phyloP scores from a whole-genome alignment of 2,329 filamentous ascomycete species.

The Ustilaginoidea virens region DNA sequence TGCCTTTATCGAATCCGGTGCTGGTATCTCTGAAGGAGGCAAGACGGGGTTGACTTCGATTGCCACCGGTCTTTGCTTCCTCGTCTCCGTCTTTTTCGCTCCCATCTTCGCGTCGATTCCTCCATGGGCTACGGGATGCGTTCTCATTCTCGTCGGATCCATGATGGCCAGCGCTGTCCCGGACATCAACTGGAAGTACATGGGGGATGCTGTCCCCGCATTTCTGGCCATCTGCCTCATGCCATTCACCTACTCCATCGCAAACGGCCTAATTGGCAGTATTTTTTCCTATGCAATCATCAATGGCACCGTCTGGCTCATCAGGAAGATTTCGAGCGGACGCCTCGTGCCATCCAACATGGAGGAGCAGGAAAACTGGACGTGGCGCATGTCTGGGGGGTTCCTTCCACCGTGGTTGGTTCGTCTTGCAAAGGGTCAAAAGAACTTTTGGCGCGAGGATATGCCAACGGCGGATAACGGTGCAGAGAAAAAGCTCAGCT shows the following conservation, averaged over 20 bases:
- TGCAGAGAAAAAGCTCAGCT: conserved; percentile 7
- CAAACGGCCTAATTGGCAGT: conserved; percentile 71
- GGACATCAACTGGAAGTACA: conserved; percentile 81
- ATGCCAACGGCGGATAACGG: conserved; percentile 6
- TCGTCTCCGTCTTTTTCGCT: conserved; percentile 77
- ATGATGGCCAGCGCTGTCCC: conserved; percentile 69
- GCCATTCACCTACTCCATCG: conserved; percentile 84
- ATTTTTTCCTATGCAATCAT: conserved; percentile 63
- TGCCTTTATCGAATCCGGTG: conserved; percentile 78
- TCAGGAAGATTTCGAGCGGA: conserved; percentile 51
- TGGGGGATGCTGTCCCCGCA: conserved; percentile 70
- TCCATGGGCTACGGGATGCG: conserved; percentile 77
- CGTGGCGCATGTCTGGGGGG: conserved; percentile 60
- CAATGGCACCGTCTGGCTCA: conserved; percentile 54
- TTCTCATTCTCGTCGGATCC: conserved; percentile 74
- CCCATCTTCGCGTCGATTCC: conserved; percentile 84
- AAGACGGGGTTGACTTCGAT: conserved; percentile 75
- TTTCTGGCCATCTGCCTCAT: conserved; percentile 74
- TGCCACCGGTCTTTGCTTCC: conserved; percentile 65
- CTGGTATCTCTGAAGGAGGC: conserved; percentile 77
- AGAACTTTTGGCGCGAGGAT: conserved; percentile 50
- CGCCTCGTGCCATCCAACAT: conserved; percentile 62
- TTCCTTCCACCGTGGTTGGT: conserved; percentile 60
- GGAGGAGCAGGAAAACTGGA: conserved; percentile 66
- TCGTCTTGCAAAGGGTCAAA: conserved; percentile 49